Base-by-base conservation (phyloP, 768 basidiomycete species). In the Mycena belliarum region DNA sequence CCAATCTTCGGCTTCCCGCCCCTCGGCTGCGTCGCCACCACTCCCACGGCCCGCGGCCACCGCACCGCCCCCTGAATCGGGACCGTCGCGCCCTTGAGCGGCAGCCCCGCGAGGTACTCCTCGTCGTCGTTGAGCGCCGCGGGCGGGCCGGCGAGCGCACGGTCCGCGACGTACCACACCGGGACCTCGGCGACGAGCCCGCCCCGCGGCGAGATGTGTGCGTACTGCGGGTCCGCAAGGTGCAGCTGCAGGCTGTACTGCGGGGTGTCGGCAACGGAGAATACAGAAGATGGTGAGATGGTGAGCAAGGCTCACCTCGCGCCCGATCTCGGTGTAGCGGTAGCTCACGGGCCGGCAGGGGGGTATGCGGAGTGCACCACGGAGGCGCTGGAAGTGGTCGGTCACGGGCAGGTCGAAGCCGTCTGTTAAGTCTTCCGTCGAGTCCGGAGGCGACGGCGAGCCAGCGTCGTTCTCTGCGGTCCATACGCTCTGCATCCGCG, bases 291-390 rank as follows among this genome's bases (percentile, higher is more conserved):
- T 32, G 29, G n/a, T n/a, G 6, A 32, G 45, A 18, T 24, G 14
- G 20, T 37, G 26, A 20, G 26, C 23, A 4, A 26, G 5, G 24
- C 55, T 47, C 24, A 64, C 63, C 58, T 64, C 63, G 44, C 60
- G 57, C 12, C 63, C 63, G 16, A 58, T 52, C 24, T 64, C 50
- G 3, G 63, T 64, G 53, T 64, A 64, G 18, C 63, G 55, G 38
- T 59, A 64, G 47, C 63, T 64, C 20, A 56, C 56, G n/a, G 63
- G 63, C 12, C 63, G 56, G 25, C 60, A 61, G 1, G 63, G 52
- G 10, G 63, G 63, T 32, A 64, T 47, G 32, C 46, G 55, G 10
- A 61, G 35, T 40, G 61, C 63, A 15, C 63, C 63, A 8, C 55
- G 60, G 6, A 64, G 54, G 6, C 57, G 59, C 29, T 48, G 42